Percentiles rank a stretch among this genome's conserved stretches.
phyloP scores from a whole-genome alignment of 768 basidiomycete genomes.

The Mrakia blollopis region DNA sequence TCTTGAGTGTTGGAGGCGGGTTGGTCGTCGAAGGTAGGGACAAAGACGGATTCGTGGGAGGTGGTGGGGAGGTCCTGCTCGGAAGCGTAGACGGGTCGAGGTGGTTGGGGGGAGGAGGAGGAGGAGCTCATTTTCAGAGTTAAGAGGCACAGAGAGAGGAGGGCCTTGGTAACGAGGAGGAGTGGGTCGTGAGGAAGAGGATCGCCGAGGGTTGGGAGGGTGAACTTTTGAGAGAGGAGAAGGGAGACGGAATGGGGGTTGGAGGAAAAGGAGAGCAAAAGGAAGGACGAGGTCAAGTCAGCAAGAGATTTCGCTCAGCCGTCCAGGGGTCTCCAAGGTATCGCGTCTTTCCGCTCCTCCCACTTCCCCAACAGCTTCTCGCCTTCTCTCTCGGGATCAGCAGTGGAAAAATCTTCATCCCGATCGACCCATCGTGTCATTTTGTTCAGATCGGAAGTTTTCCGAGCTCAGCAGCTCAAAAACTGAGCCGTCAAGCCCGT shows the following conservation, averaged over 20 bases:
- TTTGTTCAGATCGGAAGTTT: too few relatives aligned
- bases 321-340: background rate
- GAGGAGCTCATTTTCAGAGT: background rate
- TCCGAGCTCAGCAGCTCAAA: too few relatives aligned
- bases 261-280: background rate
- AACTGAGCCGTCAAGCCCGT: too few relatives aligned
- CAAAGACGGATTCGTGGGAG: constrained; percentile 2
- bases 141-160: background rate
- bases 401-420: too few relatives aligned
- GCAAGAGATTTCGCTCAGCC: background rate
- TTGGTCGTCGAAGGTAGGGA: background rate
- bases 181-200: background rate
- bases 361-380: too few relatives aligned
- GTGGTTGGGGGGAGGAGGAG: background rate
- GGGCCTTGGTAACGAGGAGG: background rate
- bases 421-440: too few relatives aligned
- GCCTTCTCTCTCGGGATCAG: too few relatives aligned
- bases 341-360: background rate
- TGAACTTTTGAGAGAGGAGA: background rate
- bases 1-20: background rate
- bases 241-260: background rate
- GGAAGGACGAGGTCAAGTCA: too few relatives aligned
- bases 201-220: background rate
- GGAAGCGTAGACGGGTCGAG: constrained; percentile 1
- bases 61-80: constrained; percentile 15